Conservation (phyloP, 2,329 filamentous ascomycete genomes). For the Spiromastix sp. region DNA sequence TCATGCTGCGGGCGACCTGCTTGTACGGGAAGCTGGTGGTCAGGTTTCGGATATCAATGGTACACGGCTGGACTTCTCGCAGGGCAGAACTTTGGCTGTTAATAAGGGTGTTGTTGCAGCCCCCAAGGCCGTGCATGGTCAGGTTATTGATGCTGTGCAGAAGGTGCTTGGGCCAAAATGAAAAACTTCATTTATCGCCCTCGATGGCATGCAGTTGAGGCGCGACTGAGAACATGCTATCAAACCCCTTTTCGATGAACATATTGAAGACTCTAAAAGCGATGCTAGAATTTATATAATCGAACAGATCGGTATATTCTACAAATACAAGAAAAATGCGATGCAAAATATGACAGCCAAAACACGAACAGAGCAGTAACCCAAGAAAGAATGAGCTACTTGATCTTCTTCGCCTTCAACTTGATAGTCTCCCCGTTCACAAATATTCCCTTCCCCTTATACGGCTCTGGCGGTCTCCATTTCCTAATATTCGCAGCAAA, state of each 20-base stretch:
- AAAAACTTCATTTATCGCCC: too few relatives aligned
- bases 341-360: slow-evolving; percentile 15
- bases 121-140: slow-evolving; percentile 60
- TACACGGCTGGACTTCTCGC: slow-evolving; percentile 73
- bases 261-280: too few relatives aligned
- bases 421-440: slow-evolving; percentile 96
- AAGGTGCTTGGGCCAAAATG: slow-evolving; percentile 41
- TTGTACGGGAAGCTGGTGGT: slow-evolving; percentile 89
- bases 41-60: slow-evolving; percentile 83
- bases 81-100: slow-evolving; percentile 71
- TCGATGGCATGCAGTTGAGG: too few relatives aligned
- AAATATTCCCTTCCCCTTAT: slow-evolving; percentile 99
- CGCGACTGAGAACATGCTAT: too few relatives aligned
- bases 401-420: slow-evolving; percentile 96
- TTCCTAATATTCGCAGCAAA: slow-evolving; percentile 81
- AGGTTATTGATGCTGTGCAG: slow-evolving; percentile 73
- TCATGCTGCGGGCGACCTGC: slow-evolving; percentile 87
- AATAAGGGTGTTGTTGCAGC: slow-evolving; percentile 95
- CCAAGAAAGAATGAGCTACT: slow-evolving; percentile 44
- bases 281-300: too few relatives aligned
- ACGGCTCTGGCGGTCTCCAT: slow-evolving; percentile 90
- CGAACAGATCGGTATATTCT: slow-evolving; percentile 9
- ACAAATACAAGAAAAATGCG: slow-evolving; percentile 14
- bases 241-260: too few relatives aligned
- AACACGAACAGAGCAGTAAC: slow-evolving; percentile 11